A percentile compares a stretch with the other conserved stretches of the same genome.
phyloP scores from a whole-genome alignment of 805 yeast genomes.

The Zygosaccharomyces siamensis region DNA sequence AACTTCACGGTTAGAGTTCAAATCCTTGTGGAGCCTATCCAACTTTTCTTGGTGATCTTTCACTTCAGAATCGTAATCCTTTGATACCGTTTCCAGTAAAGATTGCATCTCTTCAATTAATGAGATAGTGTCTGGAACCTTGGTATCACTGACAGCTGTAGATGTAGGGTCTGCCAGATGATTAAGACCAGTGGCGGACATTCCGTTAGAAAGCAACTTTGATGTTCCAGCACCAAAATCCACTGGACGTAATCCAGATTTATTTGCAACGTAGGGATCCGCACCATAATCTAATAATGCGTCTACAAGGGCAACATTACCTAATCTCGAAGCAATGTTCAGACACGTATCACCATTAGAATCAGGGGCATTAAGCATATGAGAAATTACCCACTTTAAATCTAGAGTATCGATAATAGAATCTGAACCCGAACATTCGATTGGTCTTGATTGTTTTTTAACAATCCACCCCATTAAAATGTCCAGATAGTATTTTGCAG shows the following conservation, averaged over 20 bases:
- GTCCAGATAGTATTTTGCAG: conserved; percentile 69
- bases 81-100: conserved; percentile 48
- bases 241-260: conserved; percentile 77
- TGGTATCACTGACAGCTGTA: conserved; percentile 9
- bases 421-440: conserved; percentile 35
- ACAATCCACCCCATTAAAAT: conserved; percentile 75
- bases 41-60: conserved; percentile 48
- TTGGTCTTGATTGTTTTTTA: conserved; percentile 29
- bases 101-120: conserved; percentile 46
- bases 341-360: conserved; percentile 91
- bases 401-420: conserved; percentile 41
- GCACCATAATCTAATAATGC: conserved; percentile 86
- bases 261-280: conserved; percentile 69
- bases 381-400: conserved; percentile 55
- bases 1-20: conserved; percentile 23
- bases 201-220: conserved; percentile 17
- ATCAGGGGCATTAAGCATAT: conserved; percentile 84
- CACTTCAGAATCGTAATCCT: conserved; percentile 56
- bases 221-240: conserved; percentile 64
- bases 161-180: conserved; percentile 5
- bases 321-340: conserved; percentile 86
- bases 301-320: conserved; percentile 73
- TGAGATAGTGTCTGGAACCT: conserved; percentile 25
- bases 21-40: conserved; percentile 45
- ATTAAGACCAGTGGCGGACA: conserved; percentile 6